Base-by-base conservation (phyloP, 805 yeast genomes). In the Candida yuanshanica region DNA sequence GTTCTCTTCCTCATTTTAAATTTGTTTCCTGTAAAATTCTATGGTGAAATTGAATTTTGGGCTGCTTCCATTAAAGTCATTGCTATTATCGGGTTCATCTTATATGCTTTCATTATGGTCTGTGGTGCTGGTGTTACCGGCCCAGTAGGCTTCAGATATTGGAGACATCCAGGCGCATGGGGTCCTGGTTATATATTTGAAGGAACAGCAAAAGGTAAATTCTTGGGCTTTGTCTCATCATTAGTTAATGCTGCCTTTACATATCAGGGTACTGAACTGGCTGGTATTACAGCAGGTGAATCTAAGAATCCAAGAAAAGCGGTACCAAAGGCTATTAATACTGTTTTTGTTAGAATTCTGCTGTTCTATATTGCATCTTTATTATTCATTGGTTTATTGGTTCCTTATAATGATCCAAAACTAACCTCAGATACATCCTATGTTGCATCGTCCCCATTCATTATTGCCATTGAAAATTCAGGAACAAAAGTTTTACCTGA, bases 401-500 rank as follows among this genome's bases (percentile, higher is more conserved):
- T 40, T 11, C 43, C 43, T 18, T 40, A 31, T 27, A 20, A 40
- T 17, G 43, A 40, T 27, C 43, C 43, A 20, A 20, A 24, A n/a
- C 17, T 40, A 12, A 7, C 16, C 12, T 35, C 38, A 13, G 39
- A 40, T 7, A 12, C 16, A 12, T 23, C 36, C 16, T 40, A 36
- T 33, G 31, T 40, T 36, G 39, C 43, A 9, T 32, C 36, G 3
- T 40, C 43, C 13, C 43, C 43, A 24, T 40, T 40, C 23, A 34
- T 40, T n/a, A 31, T 40, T 20, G 43, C 43, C 21, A 40, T 40
- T 32, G 33, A 40, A 26, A 40, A 40, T 29, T 40, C 43, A 6
- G 43, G 43, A 14, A 40, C 43, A 8, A 16, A 20, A 44, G 70
- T 78, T 2, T 65, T 82, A 43, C 85, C 87, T 26, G 70, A 75